Evolutionary conservation across 768 basidiomycete genomes (phyloP).

Genomic region (Porphyrellus cyaneotinctus): DNA sequence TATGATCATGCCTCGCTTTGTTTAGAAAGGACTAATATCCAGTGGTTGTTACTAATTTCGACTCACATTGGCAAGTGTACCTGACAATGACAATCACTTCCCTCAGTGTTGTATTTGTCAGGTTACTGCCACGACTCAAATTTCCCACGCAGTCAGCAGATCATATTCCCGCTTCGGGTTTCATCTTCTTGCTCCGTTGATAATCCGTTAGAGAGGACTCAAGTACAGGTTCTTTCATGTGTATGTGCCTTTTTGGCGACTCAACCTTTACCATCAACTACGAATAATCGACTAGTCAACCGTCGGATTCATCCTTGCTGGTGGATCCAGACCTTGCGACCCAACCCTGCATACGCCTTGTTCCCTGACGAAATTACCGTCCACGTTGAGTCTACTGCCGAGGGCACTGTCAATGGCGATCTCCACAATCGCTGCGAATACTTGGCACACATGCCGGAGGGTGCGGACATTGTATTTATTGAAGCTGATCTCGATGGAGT

Average conservation of each 20-base stretch:
- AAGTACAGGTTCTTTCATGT: no score
- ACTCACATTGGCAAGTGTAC: no score
- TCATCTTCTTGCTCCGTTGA: no score
- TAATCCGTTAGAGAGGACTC: no score
- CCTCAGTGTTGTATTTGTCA: no score
- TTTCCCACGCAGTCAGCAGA: no score
- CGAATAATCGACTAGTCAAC: constrained; percentile 10
- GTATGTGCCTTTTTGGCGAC: constrained; percentile 56
- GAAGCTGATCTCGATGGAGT: constrained; percentile 81
- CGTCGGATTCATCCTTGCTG: background rate
- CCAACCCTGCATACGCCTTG: constrained; percentile 49
- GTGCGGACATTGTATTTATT: constrained; percentile 90
- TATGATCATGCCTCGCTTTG: background rate
- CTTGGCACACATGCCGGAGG: constrained; percentile 85
- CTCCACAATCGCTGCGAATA: constrained; percentile 94
- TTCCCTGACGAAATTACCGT: constrained; percentile 83
- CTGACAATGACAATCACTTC: no score
- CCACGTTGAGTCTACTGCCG: constrained; percentile 70
- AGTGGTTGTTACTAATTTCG: no score
- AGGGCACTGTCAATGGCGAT: constrained; percentile 87
- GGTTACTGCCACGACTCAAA: no score
- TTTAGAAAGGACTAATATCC: background rate
- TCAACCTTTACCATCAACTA: constrained; percentile 27
- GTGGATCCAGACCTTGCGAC: constrained; percentile 4
- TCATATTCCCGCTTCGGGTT: no score